Conservation (phyloP, 768 basidiomycete genomes). For the Coprinopsis marcescibilis region DNA sequence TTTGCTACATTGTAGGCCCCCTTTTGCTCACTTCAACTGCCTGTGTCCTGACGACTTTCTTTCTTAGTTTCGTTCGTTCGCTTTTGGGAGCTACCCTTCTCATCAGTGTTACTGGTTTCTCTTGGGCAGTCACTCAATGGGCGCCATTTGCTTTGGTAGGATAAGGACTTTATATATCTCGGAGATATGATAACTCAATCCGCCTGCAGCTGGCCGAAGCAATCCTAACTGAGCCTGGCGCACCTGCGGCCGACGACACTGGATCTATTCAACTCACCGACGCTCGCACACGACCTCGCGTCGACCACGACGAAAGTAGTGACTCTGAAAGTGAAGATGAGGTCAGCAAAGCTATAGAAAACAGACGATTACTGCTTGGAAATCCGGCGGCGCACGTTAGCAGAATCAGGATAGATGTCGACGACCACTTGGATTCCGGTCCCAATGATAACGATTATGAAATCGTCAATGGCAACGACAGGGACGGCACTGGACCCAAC, state of each 20-base stretch:
- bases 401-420: constrained; percentile 32
- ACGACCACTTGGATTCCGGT: constrained; percentile 7
- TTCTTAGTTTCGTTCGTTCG: constrained; percentile 58
- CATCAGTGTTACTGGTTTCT: constrained; percentile 76
- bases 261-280: constrained; percentile 40
- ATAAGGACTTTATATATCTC: constrained; percentile 4
- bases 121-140: constrained; percentile 94
- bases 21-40: constrained; percentile 2
- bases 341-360: constrained; percentile 18
- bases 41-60: neutral
- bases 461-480: constrained; percentile 16
- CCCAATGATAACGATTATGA: constrained; percentile 26
- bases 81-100: constrained; percentile 70
- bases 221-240: constrained; percentile 61
- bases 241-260: constrained; percentile 24
- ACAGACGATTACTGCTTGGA: constrained; percentile 26
- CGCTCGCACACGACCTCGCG: constrained; percentile 27
- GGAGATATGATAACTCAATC: neutral
- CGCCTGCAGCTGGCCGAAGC: constrained; percentile 77
- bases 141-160: constrained; percentile 84
- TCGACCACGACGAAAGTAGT: constrained; percentile 14
- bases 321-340: constrained; percentile 23
- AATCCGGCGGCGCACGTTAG: constrained; percentile 47
- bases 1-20: constrained; percentile 71
- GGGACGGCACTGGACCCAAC: neutral